phyloP scores from a whole-genome alignment of 331 rosid genomes.

The Dryas integrifolia region DNA sequence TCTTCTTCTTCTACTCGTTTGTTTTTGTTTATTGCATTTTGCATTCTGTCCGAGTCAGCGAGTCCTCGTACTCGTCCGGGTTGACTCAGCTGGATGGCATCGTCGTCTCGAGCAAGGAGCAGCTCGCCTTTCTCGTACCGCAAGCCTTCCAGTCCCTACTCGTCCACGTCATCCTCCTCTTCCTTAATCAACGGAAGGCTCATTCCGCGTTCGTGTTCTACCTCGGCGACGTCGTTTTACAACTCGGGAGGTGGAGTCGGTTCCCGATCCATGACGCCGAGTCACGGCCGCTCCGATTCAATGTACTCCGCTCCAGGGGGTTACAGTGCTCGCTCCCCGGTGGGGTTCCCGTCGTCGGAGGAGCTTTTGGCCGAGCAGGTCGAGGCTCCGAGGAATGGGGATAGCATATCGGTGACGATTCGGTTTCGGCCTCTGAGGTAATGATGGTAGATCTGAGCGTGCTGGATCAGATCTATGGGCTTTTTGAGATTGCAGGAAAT shows the following conservation, averaged over 20 bases:
- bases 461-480: conserved; percentile 56
- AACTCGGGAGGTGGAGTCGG: conserved; percentile 57
- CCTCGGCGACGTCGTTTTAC: conserved; percentile 71
- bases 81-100: conserved; percentile 74
- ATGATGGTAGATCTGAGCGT: conserved; percentile 61
- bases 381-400: conserved; percentile 65
- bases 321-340: conserved; percentile 53
- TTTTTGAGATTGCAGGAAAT: conserved; percentile 15
- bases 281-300: conserved; percentile 66
- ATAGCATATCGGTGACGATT: conserved; percentile 97
- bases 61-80: conserved; percentile 20
- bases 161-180: conserved; percentile 75
- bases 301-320: conserved; percentile 44
- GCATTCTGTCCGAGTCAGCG: conserved; percentile 3
- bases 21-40: conserved; percentile 1
- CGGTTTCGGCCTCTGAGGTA: conserved; percentile 98
- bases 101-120: conserved; percentile 88
- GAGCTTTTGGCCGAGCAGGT: conserved; percentile 63
- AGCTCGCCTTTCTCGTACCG: conserved; percentile 92
- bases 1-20: background rate
- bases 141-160: conserved; percentile 72
- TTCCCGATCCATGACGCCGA: conserved; percentile 81
- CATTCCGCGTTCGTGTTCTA: conserved; percentile 78
- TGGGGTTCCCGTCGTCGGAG: conserved; percentile 57
- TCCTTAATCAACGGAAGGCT: conserved; percentile 63